Evolutionary conservation across 2,329 filamentous ascomycete species (phyloP).

Genomic region (Pseudocercospora cruenta): DNA sequence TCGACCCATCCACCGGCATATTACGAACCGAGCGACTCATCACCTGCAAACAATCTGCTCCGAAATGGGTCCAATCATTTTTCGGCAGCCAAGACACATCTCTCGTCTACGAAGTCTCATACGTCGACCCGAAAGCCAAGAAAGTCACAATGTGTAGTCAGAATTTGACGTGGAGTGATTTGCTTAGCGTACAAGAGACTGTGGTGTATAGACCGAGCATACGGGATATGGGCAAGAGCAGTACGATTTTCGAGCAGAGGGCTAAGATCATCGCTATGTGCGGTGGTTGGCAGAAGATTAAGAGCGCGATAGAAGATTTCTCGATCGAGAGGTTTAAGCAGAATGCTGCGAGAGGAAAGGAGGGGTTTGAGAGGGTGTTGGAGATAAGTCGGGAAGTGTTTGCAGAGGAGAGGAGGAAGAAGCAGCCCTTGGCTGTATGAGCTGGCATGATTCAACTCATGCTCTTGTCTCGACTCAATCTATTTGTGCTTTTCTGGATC

Average conservation of each 20-base stretch:
- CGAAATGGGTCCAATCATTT: constrained; percentile 78
- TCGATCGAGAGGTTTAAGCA: constrained; percentile 87
- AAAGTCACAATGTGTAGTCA: constrained; percentile 96
- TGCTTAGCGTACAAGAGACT: constrained; percentile 90
- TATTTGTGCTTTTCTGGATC: not conserved
- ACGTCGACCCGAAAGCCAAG: constrained; percentile 80
- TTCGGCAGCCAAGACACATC: constrained; percentile 80
- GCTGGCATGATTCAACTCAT: not conserved
- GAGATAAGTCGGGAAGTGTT: constrained; percentile 92
- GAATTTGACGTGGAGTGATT: constrained; percentile 90
- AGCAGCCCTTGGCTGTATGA: constrained; percentile 26
- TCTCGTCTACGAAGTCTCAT: constrained; percentile 92
- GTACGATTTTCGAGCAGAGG: constrained; percentile 83
- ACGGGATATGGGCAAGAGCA: constrained; percentile 29
- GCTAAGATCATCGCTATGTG: constrained; percentile 92
- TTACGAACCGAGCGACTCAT: constrained; percentile 72
- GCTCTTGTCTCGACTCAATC: not conserved
- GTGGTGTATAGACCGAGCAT: constrained; percentile 53
- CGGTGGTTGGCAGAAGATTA: constrained; percentile 96
- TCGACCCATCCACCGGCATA: constrained; percentile 68
- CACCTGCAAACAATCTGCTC: constrained; percentile 67
- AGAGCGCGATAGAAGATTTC: constrained; percentile 92
- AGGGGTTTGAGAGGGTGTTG: constrained; percentile 93
- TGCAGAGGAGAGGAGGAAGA: constrained; percentile 78
- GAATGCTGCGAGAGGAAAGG: constrained; percentile 85